Evolutionary conservation across 768 basidiomycete species (phyloP).

Genomic region (Pholiota microspora): DNA sequence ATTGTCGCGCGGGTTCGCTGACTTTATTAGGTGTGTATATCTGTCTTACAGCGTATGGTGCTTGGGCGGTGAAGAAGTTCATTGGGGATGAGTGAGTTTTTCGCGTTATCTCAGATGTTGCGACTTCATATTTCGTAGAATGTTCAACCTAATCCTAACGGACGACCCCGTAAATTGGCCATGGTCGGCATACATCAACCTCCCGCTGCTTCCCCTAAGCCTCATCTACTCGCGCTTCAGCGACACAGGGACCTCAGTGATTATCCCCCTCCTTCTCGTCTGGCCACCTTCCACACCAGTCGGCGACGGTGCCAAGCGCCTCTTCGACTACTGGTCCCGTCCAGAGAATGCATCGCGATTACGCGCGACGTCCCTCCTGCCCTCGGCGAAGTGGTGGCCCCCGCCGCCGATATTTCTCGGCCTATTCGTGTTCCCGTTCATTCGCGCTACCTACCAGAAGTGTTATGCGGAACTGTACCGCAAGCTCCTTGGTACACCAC

Average conservation of each 20-base stretch:
- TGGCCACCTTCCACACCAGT: slow-evolving; percentile 43
- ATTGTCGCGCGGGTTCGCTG: background rate
- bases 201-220: slow-evolving; percentile 67
- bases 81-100: slow-evolving; percentile 61
- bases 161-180: slow-evolving; percentile 75
- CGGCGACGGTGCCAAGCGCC: slow-evolving; percentile 25
- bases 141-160: slow-evolving; percentile 63
- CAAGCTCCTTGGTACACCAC: slow-evolving; percentile 41
- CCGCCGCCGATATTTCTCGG: slow-evolving; percentile 60
- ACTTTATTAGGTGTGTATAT: slow-evolving; percentile 34
- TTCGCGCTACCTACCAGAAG: slow-evolving; percentile 42
- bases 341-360: slow-evolving; percentile 34
- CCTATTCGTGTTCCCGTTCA: slow-evolving; percentile 48
- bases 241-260: slow-evolving; percentile 29
- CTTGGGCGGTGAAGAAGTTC: slow-evolving; percentile 67
- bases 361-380: slow-evolving; percentile 27
- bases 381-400: slow-evolving; percentile 41
- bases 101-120: background rate
- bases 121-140: slow-evolving; percentile 30
- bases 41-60: slow-evolving; percentile 66
- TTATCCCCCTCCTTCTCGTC: slow-evolving; percentile 45
- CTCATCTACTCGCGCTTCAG: slow-evolving; percentile 64
- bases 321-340: slow-evolving; percentile 31
- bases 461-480: slow-evolving; percentile 37
- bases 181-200: slow-evolving; percentile 71